Base-by-base conservation (phyloP, 495 filamentous ascomycete species). In the Apiosordaria backusii region DNA sequence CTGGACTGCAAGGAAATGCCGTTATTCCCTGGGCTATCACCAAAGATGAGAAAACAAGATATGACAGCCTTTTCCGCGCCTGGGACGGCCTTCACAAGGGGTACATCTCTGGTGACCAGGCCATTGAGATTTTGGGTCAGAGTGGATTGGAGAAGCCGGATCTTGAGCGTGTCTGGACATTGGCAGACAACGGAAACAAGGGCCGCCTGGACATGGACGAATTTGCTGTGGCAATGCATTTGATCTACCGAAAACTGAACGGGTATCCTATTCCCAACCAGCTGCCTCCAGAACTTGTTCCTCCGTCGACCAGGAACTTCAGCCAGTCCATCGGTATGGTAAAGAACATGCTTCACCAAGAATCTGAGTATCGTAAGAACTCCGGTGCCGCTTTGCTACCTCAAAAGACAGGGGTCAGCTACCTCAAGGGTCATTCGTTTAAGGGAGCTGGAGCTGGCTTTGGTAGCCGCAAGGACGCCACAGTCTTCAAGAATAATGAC, bases 1-100 rank as follows among this genome's bases (percentile, higher is more conserved):
- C 86, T 64, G 93, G 93, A 7, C 82, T 99, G 25, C 89, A 90
- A 29, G 96, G 96, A 59, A 98, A 96, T 81, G 96, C 96, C 7
- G 91, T 89, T 5, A 93, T 99, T 72, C 94, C 96, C 3, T 99
- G 94, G 95, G 95, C 96, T 24, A 94, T 99, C 62, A 99, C 96
- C 7, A 99, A 99, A 77, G 92, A 96, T 68, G 96, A 99, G 78
- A 99, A 99, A 82, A 94, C 91, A 64, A 89, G 95, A 62, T 99
- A 98, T 68, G 96, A 99, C 79, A 87, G 93, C 66, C 82, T 98
- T 16, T 99, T 99, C 82, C 89, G 90, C 57, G 93, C 93, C 10
- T 98, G 96, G 96, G 96, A 99, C 82, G 95, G 95, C 15, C 84
- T 98, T 62, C 87, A 87, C 67, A 97, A 96, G 77, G 96, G 96